Evolutionary conservation across 768 basidiomycete species (phyloP), one percentile per base, ranked within the genome.

Genomic region (Suillus weaverae): DNA sequence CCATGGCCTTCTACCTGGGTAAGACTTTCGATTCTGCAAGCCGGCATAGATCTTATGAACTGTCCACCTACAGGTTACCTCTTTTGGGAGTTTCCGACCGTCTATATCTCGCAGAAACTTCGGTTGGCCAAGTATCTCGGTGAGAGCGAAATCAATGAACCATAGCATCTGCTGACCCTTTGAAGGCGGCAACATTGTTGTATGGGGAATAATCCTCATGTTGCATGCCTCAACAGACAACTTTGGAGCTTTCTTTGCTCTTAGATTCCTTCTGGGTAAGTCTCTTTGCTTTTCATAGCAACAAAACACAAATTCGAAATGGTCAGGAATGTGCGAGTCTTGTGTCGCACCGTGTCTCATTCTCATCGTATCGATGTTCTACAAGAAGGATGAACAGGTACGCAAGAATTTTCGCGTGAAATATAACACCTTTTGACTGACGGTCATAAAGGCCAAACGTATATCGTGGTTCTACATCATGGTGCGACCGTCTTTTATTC

Each of bases 381-480:
- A 88, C 76, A 86, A 85, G 78, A 89, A 88, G 74, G 78, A 86
- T 60, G 88, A 89, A 68, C 87, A 89, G 78, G 84, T 80, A 53
- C 38, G 68, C 9, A 20, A 53, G 20, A 7, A 22, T 38, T 20
- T 9, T 30, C 5, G 22, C n/a, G 5, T 5, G 20, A 36, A 26
- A 46, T 16, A 18, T 9, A 53, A 50, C 57, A 32, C 54, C 39
- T 30, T 36, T 36, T 39, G 26, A 57, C 65, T 73, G 22, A 71
- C 11, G 30, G 35, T 4, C 30, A 22, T 44, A 26, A 26, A 87
- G 83, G 86, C 85, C 0, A 80, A 77, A 20, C 81, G 87, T 8
- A 84, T 89, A 20, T 83, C 85, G 5, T 87, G 84, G 81, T 89
- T 89, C 73, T 89, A 89, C 73, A 80, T 87, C 36, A 87, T 88